Base-by-base conservation (phyloP, 2,329 filamentous ascomycete genomes). In the Zelopaecilomyces penicillatus region DNA sequence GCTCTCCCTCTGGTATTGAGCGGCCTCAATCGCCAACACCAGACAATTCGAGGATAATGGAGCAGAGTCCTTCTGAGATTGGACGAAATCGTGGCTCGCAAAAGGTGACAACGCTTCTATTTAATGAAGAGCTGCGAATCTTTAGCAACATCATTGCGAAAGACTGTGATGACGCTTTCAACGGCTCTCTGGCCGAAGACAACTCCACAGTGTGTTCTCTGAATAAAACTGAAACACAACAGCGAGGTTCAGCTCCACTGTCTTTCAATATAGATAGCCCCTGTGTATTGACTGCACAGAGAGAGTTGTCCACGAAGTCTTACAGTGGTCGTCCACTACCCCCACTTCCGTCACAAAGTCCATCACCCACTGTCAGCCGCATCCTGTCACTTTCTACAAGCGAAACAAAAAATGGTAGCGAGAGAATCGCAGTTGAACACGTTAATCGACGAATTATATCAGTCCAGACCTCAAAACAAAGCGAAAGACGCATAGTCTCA, bases 101-200 rank as follows among this genome's bases (percentile, higher is more conserved):
- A 45, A 56, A 50, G 51, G 30, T 56, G 51, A 59, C 55, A 37
- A 63, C 64, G n/a, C 48, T 62, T 41, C 54, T 67, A 35, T 65
- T 74, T 54, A 82, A 79, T 54, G 87, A 89, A 47, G 90, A 95
- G 59, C 77, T 93, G 43, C 76, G 87, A 5, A 83, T 91, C 54
- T 84, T 94, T 46, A 95, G 88, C 54, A 80, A 78, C 55, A 88
- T 88, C 55, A 82, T 96, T 49, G 87, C 88, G 41, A 87, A 88
- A 63, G 87, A 93, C 47, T 94, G 90, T 57, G 90, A 97, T 57
- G 87, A 93, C 57, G 90, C 90, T 1, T 96, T 97, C 68, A 90
- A 87, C 58, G 81, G 84, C 54, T 74, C 72, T 7, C 53, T 78
- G 8, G 64, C 75, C 10, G 59, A 63, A 12, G 64, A 66, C 11